These are phyloP conservation scores for Lactarius tabidus DNA, from an alignment of 768 basidiomycete genomes.

Conservation along the genomic window DNA sequence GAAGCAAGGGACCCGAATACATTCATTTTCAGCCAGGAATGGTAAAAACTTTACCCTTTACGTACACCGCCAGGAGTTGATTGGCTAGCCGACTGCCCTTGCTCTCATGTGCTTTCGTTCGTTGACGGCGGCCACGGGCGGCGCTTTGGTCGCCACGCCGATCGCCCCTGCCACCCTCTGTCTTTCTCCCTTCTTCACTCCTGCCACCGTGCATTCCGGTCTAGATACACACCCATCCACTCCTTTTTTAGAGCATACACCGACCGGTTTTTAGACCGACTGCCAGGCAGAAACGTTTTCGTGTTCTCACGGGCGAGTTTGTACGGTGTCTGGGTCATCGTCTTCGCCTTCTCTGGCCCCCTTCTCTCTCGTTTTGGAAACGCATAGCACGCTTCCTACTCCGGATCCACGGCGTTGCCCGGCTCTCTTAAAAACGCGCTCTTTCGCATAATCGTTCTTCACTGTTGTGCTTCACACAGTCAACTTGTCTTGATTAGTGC, in stretches of 20 bases:
- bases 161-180: neutral
- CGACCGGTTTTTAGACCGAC: neutral
- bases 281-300: neutral
- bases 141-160: neutral
- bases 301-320: neutral
- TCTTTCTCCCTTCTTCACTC: neutral
- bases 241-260: neutral
- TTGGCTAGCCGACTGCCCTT: constrained; percentile 2
- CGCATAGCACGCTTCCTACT: constrained; percentile 5
- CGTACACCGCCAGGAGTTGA: constrained; percentile 14
- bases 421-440: constrained; percentile 1
- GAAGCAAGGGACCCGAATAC: constrained; percentile 2
- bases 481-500: constrained; percentile 15
- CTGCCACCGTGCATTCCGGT: neutral
- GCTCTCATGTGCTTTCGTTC: constrained; percentile 4
- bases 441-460: neutral
- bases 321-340: neutral
- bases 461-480: neutral
- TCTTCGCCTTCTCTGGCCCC: neutral
- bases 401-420: neutral
- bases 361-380: constrained; percentile 12
- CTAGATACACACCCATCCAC: neutral
- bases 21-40: neutral
- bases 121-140: constrained; percentile 4
- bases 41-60: constrained; percentile 10